phyloP scores from a whole-genome alignment of 495 filamentous ascomycete species.

The Aspergillus avenaceus region DNA sequence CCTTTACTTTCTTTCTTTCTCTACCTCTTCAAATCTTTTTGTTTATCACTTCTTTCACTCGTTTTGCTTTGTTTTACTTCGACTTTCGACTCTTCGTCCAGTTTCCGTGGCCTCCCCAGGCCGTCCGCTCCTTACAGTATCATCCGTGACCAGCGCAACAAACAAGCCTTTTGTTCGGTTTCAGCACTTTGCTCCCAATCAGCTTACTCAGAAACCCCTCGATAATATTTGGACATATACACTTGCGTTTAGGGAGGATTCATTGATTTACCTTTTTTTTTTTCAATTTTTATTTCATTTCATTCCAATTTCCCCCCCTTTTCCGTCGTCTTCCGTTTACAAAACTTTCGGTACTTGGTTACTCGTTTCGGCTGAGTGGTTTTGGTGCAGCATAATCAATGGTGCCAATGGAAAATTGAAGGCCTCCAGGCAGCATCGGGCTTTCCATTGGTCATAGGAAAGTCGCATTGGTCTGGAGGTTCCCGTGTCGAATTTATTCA shows the following conservation, averaged over 20 bases:
- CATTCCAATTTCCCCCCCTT: not conserved
- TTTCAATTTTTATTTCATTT: not conserved
- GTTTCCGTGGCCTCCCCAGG: conserved; percentile 35
- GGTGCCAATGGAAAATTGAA: conserved; percentile 27
- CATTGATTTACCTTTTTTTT: not conserved
- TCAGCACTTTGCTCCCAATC: conserved; percentile 6
- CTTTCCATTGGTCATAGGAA: conserved; percentile 31
- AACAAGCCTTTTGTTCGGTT: not conserved
- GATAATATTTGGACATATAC: not conserved
- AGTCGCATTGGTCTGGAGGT: conserved; percentile 42
- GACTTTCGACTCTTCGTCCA: conserved; percentile 18
- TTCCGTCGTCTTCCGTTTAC: not conserved
- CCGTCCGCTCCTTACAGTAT: conserved; percentile 44
- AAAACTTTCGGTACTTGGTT: conserved; percentile 1
- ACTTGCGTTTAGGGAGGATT: not conserved
- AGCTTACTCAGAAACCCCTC: not conserved
- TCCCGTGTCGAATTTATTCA: conserved; percentile 30
- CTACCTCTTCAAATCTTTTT: conserved; percentile 4
- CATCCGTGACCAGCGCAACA: conserved; percentile 9
- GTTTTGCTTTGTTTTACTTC: conserved; percentile 4
- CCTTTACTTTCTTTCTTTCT: conserved; percentile 33
- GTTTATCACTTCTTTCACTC: conserved; percentile 9
- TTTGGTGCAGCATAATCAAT: conserved; percentile 36
- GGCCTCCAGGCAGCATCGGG: conserved; percentile 42
- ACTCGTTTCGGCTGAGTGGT: conserved; percentile 17